A percentile compares a stretch with the other conserved stretches of the same genome.
Evolutionary conservation across 2,329 filamentous ascomycete species (phyloP).

Genomic region (Pseudopyrenochaeta lycopersici): DNA sequence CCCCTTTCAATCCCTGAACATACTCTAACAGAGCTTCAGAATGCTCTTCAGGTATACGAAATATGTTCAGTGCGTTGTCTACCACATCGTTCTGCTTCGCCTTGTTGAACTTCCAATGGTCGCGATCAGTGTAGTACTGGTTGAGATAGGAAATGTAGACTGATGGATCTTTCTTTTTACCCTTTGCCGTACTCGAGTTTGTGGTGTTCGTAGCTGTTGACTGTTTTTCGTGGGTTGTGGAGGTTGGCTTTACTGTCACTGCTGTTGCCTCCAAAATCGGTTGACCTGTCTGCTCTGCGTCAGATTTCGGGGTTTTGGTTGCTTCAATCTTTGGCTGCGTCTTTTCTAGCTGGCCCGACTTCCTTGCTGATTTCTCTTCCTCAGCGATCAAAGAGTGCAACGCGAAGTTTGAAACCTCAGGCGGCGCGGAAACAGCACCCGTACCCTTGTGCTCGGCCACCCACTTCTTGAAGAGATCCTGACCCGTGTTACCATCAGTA

Average conservation of each 20-base stretch:
- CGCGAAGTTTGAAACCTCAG: slow-evolving; percentile 36
- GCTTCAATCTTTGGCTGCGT: slow-evolving; percentile 22
- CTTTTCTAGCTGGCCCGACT: slow-evolving; percentile 23
- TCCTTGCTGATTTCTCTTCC: slow-evolving; percentile 23
- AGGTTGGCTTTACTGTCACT: background rate
- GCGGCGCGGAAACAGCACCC: slow-evolving; percentile 27
- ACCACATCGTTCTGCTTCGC: slow-evolving; percentile 86
- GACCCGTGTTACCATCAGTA: slow-evolving; percentile 64
- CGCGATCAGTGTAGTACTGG: slow-evolving; percentile 75
- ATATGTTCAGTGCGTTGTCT: slow-evolving; percentile 79
- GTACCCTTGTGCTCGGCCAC: slow-evolving; percentile 44
- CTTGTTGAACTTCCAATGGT: slow-evolving; percentile 95
- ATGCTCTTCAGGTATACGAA: slow-evolving; percentile 74
- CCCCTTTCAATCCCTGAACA: slow-evolving; percentile 80
- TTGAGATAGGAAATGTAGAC: slow-evolving; percentile 79
- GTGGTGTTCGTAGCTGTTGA: slow-evolving; percentile 1
- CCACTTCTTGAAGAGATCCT: slow-evolving; percentile 63
- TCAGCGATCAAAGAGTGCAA: slow-evolving; percentile 27
- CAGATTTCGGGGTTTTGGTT: background rate
- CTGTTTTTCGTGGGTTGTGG: slow-evolving; percentile 1
- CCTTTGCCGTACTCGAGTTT: slow-evolving; percentile 14
- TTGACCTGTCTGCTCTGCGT: background rate
- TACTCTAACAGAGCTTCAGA: slow-evolving; percentile 78
- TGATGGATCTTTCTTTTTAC: slow-evolving; percentile 60
- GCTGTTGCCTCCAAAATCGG: slow-evolving; percentile 6